phyloP scores from a whole-genome alignment of 2,329 filamentous ascomycete species.

The Chaetoscypha palmicola region DNA sequence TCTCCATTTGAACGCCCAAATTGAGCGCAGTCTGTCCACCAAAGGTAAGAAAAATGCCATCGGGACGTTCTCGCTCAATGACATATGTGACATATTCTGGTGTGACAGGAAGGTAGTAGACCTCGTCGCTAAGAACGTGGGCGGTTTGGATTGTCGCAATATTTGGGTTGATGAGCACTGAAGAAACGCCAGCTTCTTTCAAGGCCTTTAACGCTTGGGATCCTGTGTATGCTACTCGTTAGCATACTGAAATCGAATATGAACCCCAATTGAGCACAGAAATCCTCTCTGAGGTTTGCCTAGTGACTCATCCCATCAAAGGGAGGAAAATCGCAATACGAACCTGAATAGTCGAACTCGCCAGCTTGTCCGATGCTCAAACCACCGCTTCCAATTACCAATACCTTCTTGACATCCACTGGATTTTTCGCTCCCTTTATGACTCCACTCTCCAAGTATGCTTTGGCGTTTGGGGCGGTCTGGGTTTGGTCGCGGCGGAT shows the following conservation, averaged over 20 bases:
- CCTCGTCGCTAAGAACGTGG: slow-evolving; percentile 90
- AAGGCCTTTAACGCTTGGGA: slow-evolving; percentile 95
- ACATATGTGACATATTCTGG: slow-evolving; percentile 97
- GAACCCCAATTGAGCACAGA: background rate
- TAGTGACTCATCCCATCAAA: slow-evolving; percentile 27
- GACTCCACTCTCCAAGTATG: slow-evolving; percentile 82
- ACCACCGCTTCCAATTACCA: slow-evolving; percentile 93
- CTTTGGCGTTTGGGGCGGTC: slow-evolving; percentile 71
- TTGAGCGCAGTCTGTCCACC: slow-evolving; percentile 97
- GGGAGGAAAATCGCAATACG: slow-evolving; percentile 15
- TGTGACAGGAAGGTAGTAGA: slow-evolving; percentile 97
- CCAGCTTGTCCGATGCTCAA: slow-evolving; percentile 95
- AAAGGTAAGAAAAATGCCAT: slow-evolving; percentile 96
- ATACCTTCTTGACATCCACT: slow-evolving; percentile 91
- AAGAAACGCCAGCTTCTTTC: slow-evolving; percentile 87
- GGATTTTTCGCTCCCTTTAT: slow-evolving; percentile 69
- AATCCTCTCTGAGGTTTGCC: background rate
- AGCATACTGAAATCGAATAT: slow-evolving; percentile 11
- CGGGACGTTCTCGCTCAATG: slow-evolving; percentile 90
- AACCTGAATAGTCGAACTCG: slow-evolving; percentile 98
- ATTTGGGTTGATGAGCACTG: slow-evolving; percentile 94
- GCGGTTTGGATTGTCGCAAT: slow-evolving; percentile 98
- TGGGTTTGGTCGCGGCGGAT: slow-evolving; percentile 39
- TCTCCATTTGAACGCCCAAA: slow-evolving; percentile 94
- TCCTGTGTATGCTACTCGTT: slow-evolving; percentile 44